Evolutionary conservation across 345 rosid species (phyloP).

Genomic region (Diplotaxis tenuifolia): DNA sequence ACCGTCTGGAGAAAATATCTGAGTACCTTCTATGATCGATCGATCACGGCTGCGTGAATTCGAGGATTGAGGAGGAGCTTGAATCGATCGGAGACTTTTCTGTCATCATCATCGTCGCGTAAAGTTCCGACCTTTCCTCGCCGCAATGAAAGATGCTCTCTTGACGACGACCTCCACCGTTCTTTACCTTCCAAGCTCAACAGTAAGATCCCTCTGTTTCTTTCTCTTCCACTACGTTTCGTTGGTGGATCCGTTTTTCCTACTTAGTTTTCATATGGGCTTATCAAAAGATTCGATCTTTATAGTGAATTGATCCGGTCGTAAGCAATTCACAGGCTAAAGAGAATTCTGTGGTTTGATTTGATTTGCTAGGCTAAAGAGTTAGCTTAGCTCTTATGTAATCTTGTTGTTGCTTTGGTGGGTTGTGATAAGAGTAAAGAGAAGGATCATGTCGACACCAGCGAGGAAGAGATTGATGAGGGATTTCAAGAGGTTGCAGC

Average conservation of each 20-base stretch:
- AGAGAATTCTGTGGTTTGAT: not conserved
- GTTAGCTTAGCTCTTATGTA: too few relatives aligned
- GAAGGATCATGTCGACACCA: conserved; percentile 66
- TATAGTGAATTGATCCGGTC: not conserved
- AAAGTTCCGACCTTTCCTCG: not conserved
- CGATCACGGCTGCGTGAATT: not conserved
- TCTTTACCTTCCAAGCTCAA: not conserved
- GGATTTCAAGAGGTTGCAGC: conserved; percentile 72
- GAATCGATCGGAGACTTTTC: not conserved
- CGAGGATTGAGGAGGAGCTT: not conserved
- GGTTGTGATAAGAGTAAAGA: conserved; percentile 22
- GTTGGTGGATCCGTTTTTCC: conserved; percentile 23
- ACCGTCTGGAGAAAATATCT: not conserved
- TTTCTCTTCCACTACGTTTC: not conserved
- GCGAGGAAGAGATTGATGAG: conserved; percentile 75
- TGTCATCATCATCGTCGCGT: not conserved
- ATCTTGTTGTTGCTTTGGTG: not conserved
- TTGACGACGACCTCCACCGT: conserved; percentile 5
- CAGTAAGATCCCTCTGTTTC: conserved; percentile 26
- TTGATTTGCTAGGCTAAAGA: conserved; percentile 1
- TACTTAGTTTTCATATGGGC: not conserved
- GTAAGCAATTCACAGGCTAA: not conserved
- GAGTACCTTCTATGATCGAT: not conserved
- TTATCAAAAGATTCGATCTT: not conserved
- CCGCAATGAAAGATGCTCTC: not conserved